Conservation (phyloP, 208 protist species). For the Strigomonas galati region DNA sequence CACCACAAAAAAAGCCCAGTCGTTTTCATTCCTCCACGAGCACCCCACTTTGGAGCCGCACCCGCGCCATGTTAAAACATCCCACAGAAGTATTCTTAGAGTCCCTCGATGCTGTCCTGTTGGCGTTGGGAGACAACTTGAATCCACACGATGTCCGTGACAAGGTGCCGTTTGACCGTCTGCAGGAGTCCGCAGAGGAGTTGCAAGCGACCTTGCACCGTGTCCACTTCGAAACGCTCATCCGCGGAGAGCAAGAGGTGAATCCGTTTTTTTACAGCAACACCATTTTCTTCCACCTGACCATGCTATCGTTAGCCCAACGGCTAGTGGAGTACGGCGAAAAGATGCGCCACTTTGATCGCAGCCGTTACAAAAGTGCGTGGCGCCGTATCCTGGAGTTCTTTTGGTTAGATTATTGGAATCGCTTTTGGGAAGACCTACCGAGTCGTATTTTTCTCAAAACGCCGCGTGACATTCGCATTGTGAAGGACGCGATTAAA, state of each 20-base stretch:
- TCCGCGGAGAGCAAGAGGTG: constrained; percentile 18
- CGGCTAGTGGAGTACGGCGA: constrained; percentile 46
- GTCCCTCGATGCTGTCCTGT: constrained; percentile 29
- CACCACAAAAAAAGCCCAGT: neutral
- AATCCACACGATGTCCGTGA: constrained; percentile 31
- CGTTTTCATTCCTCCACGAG: neutral
- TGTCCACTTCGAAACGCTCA: constrained; percentile 42
- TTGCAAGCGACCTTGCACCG: constrained; percentile 39
- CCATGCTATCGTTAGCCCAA: constrained; percentile 38
- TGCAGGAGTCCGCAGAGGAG: constrained; percentile 27
- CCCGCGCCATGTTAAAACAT: constrained; percentile 16
- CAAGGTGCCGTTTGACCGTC: constrained; percentile 41
- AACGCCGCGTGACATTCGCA: constrained; percentile 58
- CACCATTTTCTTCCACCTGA: constrained; percentile 37
- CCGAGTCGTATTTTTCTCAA: constrained; percentile 55
- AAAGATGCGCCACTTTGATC: constrained; percentile 55
- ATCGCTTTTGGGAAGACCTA: constrained; percentile 61
- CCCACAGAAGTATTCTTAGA: constrained; percentile 26
- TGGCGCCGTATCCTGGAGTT: constrained; percentile 48
- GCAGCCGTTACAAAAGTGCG: constrained; percentile 34
- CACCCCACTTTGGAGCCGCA: constrained; percentile 13
- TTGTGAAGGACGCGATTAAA: constrained; percentile 72
- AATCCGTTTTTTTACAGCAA: constrained; percentile 37
- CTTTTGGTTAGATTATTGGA: constrained; percentile 57
- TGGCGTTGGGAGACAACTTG: constrained; percentile 31